Base-by-base conservation (phyloP, 805 yeast species). In the Sugiyamaella qingdaonensis region DNA sequence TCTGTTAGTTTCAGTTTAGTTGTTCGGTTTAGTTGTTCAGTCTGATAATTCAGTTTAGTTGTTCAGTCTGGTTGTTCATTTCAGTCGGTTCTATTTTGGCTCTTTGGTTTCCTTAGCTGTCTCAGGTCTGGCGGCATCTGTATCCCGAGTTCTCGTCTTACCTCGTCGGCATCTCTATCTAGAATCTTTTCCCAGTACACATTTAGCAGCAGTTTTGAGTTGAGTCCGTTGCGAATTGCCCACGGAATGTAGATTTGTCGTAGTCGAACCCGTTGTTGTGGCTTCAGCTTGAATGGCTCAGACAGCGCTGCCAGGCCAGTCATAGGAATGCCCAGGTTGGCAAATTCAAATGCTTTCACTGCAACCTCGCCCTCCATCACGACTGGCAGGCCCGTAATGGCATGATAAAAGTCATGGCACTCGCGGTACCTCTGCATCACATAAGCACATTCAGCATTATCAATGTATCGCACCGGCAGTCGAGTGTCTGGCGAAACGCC, bases 351-450 rank as follows among this genome's bases (percentile, higher is more conserved):
- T 46, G 90, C 86, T 69, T 94, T 94, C 16, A 94, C 85, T 0
- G 97, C 89, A 50, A 94, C 85, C 66, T 94, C 99, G n/a, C 99
- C 99, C 65, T 94, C 98, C 58, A 94, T 80, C 43, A 87, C 84
- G 46, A 91, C 87, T 0, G 98, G 98, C 48, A 88, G 75, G 13
- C 95, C 92, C 0, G 95, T 86, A 29, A 94, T 76, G 0, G 98
- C 88, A 66, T 94, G 99, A 66, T 90, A 92, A 64, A 94, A 94
- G 65, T 94, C 99, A 64, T 94, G 99, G 65, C 97, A 91, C 67
- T 94, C 98, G 50, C 99, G 79, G 67, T 92, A 94, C 61, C 99
- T 74, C 67, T 89, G 95, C 74, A 84, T 89, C n/a, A 92, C 85
- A 65, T 85, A 94, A 0, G 97, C 97, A 59, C 88, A 79, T 63